These are phyloP conservation scores for Borovskyia barvae DNA, from an alignment of 208 protist species.

Conservation along the genomic window DNA sequence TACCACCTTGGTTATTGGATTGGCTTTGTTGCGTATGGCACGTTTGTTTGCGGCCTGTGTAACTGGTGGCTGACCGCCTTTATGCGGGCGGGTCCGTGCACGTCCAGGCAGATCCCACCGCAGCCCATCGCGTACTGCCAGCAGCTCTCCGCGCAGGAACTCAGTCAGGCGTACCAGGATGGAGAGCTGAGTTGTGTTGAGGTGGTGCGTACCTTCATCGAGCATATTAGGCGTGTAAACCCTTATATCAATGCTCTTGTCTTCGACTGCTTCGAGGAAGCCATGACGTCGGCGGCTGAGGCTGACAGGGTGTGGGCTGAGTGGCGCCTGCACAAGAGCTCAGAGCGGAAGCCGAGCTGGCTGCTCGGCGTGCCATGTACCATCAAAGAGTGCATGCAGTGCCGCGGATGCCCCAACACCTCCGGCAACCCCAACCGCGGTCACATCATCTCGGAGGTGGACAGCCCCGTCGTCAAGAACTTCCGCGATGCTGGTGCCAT, in stretches of 20 bases:
- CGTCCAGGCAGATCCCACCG: constrained; percentile 66
- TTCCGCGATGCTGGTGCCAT: constrained; percentile 87
- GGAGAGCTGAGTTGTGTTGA: constrained; percentile 60
- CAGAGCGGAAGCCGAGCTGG: constrained; percentile 60
- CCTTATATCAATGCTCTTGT: constrained; percentile 79
- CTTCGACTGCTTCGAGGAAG: constrained; percentile 85
- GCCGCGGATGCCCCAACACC: constrained; percentile 76
- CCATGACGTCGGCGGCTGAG: constrained; percentile 39
- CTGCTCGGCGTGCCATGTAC: constrained; percentile 85
- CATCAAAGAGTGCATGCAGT: constrained; percentile 86
- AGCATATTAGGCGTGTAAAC: constrained; percentile 79
- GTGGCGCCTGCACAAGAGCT: constrained; percentile 49
- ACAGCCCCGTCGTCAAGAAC: constrained; percentile 83
- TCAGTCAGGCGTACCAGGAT: constrained; percentile 55
- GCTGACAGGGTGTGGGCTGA: constrained; percentile 63
- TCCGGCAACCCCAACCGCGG: constrained; percentile 61
- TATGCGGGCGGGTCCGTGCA: constrained; percentile 48
- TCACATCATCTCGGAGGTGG: constrained; percentile 38
- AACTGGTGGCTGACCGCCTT: constrained; percentile 50
- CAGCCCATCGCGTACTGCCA: constrained; percentile 67
- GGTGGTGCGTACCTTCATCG: constrained; percentile 74
- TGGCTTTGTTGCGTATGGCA: constrained; percentile 35
- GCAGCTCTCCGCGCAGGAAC: constrained; percentile 75
- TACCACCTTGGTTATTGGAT: constrained; percentile 25
- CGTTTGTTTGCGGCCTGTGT: constrained; percentile 33